Evolutionary conservation across 2,329 filamentous ascomycete species (phyloP).

Genomic region (Botrytis paeoniae): DNA sequence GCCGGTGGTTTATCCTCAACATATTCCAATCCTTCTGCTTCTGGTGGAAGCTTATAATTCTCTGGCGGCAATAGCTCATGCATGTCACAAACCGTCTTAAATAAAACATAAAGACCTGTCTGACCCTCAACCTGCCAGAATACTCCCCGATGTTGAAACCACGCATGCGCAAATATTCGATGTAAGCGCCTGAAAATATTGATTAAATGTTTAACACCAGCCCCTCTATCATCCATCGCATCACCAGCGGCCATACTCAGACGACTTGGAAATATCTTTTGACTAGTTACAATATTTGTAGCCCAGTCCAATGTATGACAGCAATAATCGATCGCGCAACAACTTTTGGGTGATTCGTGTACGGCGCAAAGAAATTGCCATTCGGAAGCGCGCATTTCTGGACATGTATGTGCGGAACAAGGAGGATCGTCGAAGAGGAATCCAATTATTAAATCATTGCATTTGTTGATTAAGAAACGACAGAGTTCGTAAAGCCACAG

Average conservation of each 20-base stretch:
- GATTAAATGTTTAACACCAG: slow-evolving; percentile 77
- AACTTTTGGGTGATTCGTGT: slow-evolving; percentile 93
- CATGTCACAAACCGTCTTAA: slow-evolving; percentile 93
- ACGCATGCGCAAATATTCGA: slow-evolving; percentile 95
- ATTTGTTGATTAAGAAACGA: slow-evolving; percentile 91
- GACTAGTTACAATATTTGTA: slow-evolving; percentile 87
- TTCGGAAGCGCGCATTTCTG: slow-evolving; percentile 97
- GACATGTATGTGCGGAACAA: slow-evolving; percentile 85
- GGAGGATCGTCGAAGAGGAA: slow-evolving; percentile 89
- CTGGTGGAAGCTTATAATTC: slow-evolving; percentile 91
- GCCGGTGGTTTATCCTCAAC: slow-evolving; percentile 42
- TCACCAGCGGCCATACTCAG: slow-evolving; percentile 39
- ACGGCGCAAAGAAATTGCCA: slow-evolving; percentile 99
- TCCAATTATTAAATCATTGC: slow-evolving; percentile 86
- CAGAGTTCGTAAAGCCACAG: slow-evolving; percentile 98
- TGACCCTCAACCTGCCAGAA: slow-evolving; percentile 92
- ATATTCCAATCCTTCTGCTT: slow-evolving; percentile 80
- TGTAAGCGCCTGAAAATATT: slow-evolving; percentile 95
- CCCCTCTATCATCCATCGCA: slow-evolving; percentile 56
- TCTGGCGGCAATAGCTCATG: slow-evolving; percentile 88
- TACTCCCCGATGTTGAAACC: slow-evolving; percentile 94
- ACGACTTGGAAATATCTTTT: slow-evolving; percentile 91
- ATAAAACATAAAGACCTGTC: slow-evolving; percentile 92
- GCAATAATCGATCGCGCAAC: slow-evolving; percentile 98
- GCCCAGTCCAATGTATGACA: slow-evolving; percentile 99